Base-by-base conservation (phyloP, 495 filamentous ascomycete species). In the Annulohypoxylon moriforme region DNA sequence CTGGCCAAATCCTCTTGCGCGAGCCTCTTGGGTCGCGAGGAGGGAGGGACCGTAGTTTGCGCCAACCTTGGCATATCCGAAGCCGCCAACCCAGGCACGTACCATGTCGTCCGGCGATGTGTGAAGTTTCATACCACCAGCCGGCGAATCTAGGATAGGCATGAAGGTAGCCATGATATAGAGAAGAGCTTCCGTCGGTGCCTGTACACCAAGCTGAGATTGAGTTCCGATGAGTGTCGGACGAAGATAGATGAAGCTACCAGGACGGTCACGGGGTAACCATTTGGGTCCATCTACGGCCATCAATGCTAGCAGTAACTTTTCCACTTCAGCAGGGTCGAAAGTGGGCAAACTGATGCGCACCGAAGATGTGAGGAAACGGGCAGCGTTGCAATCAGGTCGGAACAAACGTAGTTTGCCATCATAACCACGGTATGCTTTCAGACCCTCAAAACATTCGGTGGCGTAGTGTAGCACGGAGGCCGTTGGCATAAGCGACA, bases 361-460 rank as follows among this genome's bases (percentile, higher is more conserved):
- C 20, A 87, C 84, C 3, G 92, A 86, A 16, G 90, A 93, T 66
- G 83, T 87, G 63, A 86, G 81, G 85, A 97, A 90, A 71, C 94
- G 91, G 62, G 83, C 82, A 69, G 88, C 87, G 81, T 98, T 98
- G 68, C 86, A 82, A 71, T 93, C 83, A 0, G 93, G 92, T 22
- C 94, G 91, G 85, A 98, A 98, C 49, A 97, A 82, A 38, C 94
- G 92, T 61, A 98, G 83, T 66, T 89, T 88, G 50, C 91, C 91
- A 79, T 96, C 93, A 72, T 86, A 87, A 25, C 93, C 93, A 61
- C 94, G 92, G 83, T 94, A 96, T 38, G 87, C 88, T 79, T 96
- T 97, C 81, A 96, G 85, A 31, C 94, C 94, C 79, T 97, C 94
- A 81, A 97, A 97, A 81, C 94, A 97, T 75, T 95, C 91, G 38